These are phyloP conservation scores for Helianthus tuberosus DNA, from an alignment of 129 eudicot genomes.

Conservation along the genomic window DNA sequence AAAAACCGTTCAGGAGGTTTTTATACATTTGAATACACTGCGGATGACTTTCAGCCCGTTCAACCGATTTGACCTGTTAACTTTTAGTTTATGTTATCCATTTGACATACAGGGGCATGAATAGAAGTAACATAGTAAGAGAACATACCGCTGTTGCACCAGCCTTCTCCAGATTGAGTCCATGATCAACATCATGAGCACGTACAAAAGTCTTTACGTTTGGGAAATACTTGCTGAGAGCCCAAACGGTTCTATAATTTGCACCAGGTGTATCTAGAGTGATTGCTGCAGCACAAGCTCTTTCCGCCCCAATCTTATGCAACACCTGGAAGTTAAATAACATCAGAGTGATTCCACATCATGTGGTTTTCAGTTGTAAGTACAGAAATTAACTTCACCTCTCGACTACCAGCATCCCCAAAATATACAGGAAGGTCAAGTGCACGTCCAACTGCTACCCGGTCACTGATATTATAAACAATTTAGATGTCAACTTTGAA, in stretches of 20 bases:
- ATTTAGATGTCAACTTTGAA: slow-evolving; percentile 13
- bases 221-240: slow-evolving; percentile 88
- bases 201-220: slow-evolving; percentile 95
- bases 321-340: slow-evolving; percentile 55
- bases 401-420: slow-evolving; percentile 99
- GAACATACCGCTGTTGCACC: slow-evolving; percentile 93
- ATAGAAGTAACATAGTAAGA: slow-evolving; percentile 1
- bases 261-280: slow-evolving; percentile 96
- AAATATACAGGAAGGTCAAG: slow-evolving; percentile 99
- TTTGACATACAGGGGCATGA: no score
- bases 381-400: slow-evolving; percentile 53
- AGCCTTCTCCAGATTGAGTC: slow-evolving; percentile 95
- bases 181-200: slow-evolving; percentile 98
- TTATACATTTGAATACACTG: background rate
- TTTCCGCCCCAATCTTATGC: slow-evolving; percentile 90
- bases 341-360: slow-evolving; percentile 18
- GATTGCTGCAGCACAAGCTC: slow-evolving; percentile 99
- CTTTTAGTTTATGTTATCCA: no score
- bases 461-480: slow-evolving; percentile 62
- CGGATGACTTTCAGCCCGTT: background rate
- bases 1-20: background rate
- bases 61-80: no score
- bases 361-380: background rate
- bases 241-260: slow-evolving; percentile 97
- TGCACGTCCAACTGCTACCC: slow-evolving; percentile 98